Evolutionary conservation across 2,329 filamentous ascomycete species (phyloP), one percentile per base, ranked within the genome.

Genomic region (Annulohypoxylon truncatum): DNA sequence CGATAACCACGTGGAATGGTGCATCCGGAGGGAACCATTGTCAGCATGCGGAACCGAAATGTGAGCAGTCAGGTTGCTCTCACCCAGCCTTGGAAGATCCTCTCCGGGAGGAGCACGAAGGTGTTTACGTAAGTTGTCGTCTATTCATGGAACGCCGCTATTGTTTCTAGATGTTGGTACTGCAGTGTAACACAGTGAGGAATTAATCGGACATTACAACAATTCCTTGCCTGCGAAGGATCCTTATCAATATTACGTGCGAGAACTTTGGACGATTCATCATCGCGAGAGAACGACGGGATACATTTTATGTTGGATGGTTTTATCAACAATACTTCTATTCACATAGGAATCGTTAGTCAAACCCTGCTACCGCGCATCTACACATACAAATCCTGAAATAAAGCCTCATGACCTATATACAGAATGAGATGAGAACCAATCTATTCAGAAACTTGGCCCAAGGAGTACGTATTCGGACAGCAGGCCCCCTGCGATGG

Each of bases 401-500:
- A 42, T 22, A 18, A 46, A 35, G n/a, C 38, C 9, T 51, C 38
- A 22, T 47, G 48, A 28, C 33, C 20, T 42, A 57, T 20, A 8
- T 46, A 48, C 26, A 54, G n/a, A 35, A 50, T 44, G 47, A 33
- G 38, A 29, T 22, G 15, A 20, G 24, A 28, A 40, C 3, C 15
- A 24, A 7, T n/a, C 22, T 48, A 42, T 29, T 62, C 26, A 65
- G 18, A 65, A 56, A 2, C 24, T 20, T 26, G 26, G 52, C n/a
- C 48, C 13, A 8, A 64, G 60, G 22, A 64, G 57, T 28, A 61
- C 52, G 20, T 70, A 70, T 54, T 70, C 59, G 12, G 68, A 71
- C 28, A 75, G 51, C 38, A 76, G 59, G 1, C 72, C 74, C 7
- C 64, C 65, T 2, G 73, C 72, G 42, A 76, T 75, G 4, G 74